Conservation (phyloP, 768 basidiomycete genomes). For the Scleroderma citrinum region DNA sequence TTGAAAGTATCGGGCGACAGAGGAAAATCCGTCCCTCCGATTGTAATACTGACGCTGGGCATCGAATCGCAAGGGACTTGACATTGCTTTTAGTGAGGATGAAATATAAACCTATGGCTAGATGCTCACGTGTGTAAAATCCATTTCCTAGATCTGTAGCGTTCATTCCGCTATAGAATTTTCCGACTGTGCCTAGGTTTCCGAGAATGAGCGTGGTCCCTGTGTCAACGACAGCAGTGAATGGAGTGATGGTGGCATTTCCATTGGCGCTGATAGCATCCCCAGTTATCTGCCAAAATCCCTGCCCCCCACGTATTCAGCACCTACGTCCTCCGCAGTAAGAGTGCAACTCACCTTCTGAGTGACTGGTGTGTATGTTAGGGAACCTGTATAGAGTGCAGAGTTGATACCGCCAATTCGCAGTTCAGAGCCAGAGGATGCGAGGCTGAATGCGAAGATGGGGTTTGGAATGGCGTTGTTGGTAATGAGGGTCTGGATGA, state of each 20-base stretch:
- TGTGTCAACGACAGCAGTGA: conserved; percentile 41
- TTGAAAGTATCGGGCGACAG: conserved; percentile 30
- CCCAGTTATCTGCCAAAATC: conserved; percentile 17
- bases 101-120: not conserved
- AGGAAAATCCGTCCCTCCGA: conserved; percentile 27
- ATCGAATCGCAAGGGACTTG: conserved; percentile 22
- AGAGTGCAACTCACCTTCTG: conserved; percentile 17
- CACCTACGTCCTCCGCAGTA: not conserved
- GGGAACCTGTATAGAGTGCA: conserved; percentile 31
- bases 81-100: not conserved
- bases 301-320: conserved; percentile 6
- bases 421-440: conserved; percentile 31
- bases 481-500: conserved; percentile 39
- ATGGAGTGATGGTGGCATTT: not conserved
- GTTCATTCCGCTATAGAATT: conserved; percentile 27
- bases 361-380: conserved; percentile 33
- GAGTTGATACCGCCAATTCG: conserved; percentile 38
- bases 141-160: conserved; percentile 28
- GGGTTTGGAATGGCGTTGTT: conserved; percentile 30
- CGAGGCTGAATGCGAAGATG: conserved; percentile 36
- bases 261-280: conserved; percentile 21
- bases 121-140: conserved; percentile 29
- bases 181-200: conserved; percentile 29
- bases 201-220: conserved; percentile 42
- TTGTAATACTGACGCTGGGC: conserved; percentile 28